Evolutionary conservation across 2,329 filamentous ascomycete species (phyloP).

Genomic region (Knufia petricola): DNA sequence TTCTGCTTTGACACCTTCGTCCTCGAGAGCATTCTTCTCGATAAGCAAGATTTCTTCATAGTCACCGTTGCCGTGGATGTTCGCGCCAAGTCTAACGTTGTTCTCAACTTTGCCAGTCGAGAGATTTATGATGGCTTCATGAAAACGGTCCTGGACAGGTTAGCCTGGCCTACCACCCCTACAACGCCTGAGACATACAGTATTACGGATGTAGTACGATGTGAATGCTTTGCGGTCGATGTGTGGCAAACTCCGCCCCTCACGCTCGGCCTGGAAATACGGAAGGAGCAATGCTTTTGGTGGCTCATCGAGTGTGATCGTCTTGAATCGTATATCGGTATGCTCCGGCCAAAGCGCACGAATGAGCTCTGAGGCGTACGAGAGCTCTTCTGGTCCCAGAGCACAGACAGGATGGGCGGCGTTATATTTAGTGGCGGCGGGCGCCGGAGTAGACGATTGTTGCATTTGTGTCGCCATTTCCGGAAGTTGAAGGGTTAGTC

Average conservation of each 20-base stretch:
- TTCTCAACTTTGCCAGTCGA: constrained; percentile 38
- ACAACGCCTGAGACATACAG: constrained; percentile 28
- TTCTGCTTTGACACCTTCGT: constrained; percentile 48
- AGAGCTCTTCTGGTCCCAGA: constrained; percentile 25
- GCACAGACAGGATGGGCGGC: constrained; percentile 25
- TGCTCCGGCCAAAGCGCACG: constrained; percentile 23
- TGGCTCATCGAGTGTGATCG: constrained; percentile 57
- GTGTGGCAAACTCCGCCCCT: constrained; percentile 38
- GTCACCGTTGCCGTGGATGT: constrained; percentile 48
- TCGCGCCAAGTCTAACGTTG: constrained; percentile 42
- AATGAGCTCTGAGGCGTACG: constrained; percentile 22
- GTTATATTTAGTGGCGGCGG: constrained; percentile 13
- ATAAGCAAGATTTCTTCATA: constrained; percentile 51
- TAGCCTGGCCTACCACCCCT: constrained; percentile 4
- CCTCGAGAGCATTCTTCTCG: constrained; percentile 46
- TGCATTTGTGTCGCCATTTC: constrained; percentile 15
- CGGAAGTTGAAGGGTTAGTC: no score
- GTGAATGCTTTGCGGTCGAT: constrained; percentile 45
- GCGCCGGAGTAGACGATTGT: constrained; percentile 16
- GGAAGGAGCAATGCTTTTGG: constrained; percentile 48
- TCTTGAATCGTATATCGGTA: constrained; percentile 47
- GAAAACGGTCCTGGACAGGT: constrained; percentile 41
- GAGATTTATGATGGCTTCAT: constrained; percentile 47
- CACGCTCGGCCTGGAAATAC: constrained; percentile 56
- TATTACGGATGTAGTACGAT: constrained; percentile 43